Evolutionary conservation across 768 basidiomycete genomes (phyloP).

Genomic region (Hygrocybe punicea): DNA sequence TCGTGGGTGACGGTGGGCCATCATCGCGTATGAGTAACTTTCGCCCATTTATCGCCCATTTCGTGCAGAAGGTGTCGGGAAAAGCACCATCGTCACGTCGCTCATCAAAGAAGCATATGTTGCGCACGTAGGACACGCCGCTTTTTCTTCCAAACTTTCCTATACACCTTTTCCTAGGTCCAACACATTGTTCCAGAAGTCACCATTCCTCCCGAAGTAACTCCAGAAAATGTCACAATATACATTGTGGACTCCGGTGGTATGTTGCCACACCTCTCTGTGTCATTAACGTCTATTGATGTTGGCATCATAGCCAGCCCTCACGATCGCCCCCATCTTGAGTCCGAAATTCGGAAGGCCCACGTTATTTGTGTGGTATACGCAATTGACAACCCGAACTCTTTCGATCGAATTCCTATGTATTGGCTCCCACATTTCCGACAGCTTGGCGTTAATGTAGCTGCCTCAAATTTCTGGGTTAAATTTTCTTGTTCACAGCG

Average conservation of each 20-base stretch:
- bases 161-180: constrained; percentile 51
- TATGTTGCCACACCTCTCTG: constrained; percentile 37
- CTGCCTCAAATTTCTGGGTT: constrained; percentile 13
- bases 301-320: constrained; percentile 59
- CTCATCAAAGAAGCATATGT: constrained; percentile 96
- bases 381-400: constrained; percentile 92
- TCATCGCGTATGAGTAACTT: constrained; percentile 2
- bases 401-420: constrained; percentile 96
- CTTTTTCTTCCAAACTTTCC: constrained; percentile 1
- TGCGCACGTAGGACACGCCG: constrained; percentile 59
- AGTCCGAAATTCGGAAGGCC: constrained; percentile 93
- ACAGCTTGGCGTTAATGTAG: constrained; percentile 90
- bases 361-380: constrained; percentile 99
- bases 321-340: constrained; percentile 82
- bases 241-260: constrained; percentile 98
- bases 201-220: constrained; percentile 95
- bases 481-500: constrained; percentile 2
- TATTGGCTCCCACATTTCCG: constrained; percentile 97
- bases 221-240: constrained; percentile 95
- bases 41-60: constrained; percentile 15
- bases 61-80: constrained; percentile 86
- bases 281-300: constrained; percentile 1
- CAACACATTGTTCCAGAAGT: constrained; percentile 96
- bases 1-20: constrained; percentile 86
- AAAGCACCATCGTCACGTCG: constrained; percentile 95